Evolutionary conservation across 129 eudicot genomes (phyloP).

Genomic region (Silybum marianum): DNA sequence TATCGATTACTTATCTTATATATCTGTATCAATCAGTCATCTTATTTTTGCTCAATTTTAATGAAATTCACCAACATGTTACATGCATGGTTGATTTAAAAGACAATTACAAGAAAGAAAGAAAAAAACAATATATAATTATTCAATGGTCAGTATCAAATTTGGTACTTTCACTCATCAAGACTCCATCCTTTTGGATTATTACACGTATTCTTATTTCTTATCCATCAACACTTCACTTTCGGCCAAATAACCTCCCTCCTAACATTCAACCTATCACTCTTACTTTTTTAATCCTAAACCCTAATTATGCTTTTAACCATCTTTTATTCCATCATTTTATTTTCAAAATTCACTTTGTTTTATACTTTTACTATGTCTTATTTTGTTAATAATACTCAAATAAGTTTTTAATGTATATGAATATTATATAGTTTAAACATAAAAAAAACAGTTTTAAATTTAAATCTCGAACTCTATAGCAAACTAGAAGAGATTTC

Average conservation of each 20-base stretch:
- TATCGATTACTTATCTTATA: not conserved
- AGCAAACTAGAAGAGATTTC: not conserved
- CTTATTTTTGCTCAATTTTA: not conserved
- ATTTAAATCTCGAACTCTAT: not conserved
- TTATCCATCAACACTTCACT: conserved; percentile 8
- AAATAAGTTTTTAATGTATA: too few species aligned
- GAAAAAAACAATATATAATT: not conserved
- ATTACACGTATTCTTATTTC: conserved; percentile 17
- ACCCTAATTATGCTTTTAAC: not conserved
- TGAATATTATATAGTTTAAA: too few species aligned
- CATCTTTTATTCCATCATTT: not conserved
- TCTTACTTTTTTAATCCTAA: not conserved
- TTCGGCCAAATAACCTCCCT: conserved; percentile 24
- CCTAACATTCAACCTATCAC: not conserved
- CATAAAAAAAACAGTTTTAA: not conserved
- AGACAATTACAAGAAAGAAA: not conserved
- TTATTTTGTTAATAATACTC: not conserved
- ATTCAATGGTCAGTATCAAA: conserved; percentile 21
- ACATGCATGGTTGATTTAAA: too few species aligned
- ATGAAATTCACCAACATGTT: not conserved
- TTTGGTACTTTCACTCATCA: conserved; percentile 37
- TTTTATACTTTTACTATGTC: not conserved
- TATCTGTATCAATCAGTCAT: not conserved
- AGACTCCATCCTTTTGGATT: not conserved
- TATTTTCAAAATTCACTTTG: not conserved